Evolutionary conservation across 345 rosid species (phyloP).

Genomic region (Stellera chamaejasme): DNA sequence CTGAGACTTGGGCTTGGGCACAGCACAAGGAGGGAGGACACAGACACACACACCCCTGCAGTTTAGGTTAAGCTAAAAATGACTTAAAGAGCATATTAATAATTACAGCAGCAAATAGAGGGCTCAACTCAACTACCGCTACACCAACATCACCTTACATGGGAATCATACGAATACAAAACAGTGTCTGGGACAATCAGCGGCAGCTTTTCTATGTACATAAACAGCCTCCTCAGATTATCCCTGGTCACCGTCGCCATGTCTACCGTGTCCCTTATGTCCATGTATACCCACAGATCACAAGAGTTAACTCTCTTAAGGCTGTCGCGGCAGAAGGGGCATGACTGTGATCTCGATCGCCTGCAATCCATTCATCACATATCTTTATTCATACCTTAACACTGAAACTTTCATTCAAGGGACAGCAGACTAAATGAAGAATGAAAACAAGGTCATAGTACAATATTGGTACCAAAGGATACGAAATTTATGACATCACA

Average conservation of each 20-base stretch:
- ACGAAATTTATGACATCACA: no score
- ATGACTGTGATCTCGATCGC: conserved; percentile 50
- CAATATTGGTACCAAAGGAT: no score
- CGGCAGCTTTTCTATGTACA: conserved; percentile 58
- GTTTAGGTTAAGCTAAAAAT: conserved; percentile 6
- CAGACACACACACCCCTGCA: conserved; percentile 11
- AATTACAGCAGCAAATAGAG: background rate
- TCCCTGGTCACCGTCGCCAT: conserved; percentile 42
- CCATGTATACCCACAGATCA: conserved; percentile 56
- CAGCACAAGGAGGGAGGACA: conserved; percentile 16
- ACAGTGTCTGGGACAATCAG: conserved; percentile 38
- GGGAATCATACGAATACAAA: conserved; percentile 40
- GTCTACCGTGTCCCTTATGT: conserved; percentile 42
- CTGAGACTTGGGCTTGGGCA: conserved; percentile 15
- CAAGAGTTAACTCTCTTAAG: conserved; percentile 59
- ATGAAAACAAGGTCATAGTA: no score
- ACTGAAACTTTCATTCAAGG: no score
- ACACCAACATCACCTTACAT: conserved; percentile 18
- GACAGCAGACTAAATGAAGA: no score
- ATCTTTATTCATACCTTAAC: no score
- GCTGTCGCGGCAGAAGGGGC: conserved; percentile 66
- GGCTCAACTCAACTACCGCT: background rate
- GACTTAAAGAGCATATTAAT: conserved; percentile 3
- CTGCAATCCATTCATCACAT: conserved; percentile 19
- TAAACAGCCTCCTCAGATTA: conserved; percentile 46